A percentile compares a stretch with the other conserved stretches of the same genome.
Evolutionary conservation across 805 yeast genomes (phyloP).

Genomic region (Wickerhamomyces ciferrii): DNA sequence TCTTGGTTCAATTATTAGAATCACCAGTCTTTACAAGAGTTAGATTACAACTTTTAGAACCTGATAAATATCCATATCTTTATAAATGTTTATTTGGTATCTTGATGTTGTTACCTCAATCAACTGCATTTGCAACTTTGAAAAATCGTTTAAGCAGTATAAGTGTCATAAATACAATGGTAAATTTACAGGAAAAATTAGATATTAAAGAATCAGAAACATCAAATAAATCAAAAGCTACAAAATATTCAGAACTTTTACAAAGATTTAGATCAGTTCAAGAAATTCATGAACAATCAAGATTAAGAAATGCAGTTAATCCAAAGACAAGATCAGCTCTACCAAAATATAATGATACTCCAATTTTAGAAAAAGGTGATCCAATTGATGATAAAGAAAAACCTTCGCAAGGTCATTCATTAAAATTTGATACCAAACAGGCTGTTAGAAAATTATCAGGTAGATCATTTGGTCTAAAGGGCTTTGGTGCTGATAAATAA

Average conservation of each 20-base stretch:
- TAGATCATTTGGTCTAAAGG: conserved; percentile 24
- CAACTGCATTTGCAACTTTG: conserved; percentile 79
- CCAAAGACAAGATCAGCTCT: conserved; percentile 8
- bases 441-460: conserved; percentile 25
- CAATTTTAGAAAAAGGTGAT: conserved; percentile 11
- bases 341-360: conserved; percentile 19
- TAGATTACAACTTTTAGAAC: conserved; percentile 84
- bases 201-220: conserved; percentile 5
- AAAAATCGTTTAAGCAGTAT: conserved; percentile 61
- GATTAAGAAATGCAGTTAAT: conserved; percentile 9
- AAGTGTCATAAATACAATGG: conserved; percentile 28
- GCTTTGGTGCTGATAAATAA: conserved; percentile 20
- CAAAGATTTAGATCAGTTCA: conserved; percentile 47
- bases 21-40: conserved; percentile 88
- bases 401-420: not conserved
- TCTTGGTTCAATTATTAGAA: conserved; percentile 84
- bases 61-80: conserved; percentile 72
- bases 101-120: conserved; percentile 90
- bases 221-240: conserved; percentile 16
- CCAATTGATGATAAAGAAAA: conserved; percentile 9
- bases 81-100: conserved; percentile 89
- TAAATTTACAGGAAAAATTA: conserved; percentile 1
- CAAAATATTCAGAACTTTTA: conserved; percentile 37
- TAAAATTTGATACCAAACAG: conserved; percentile 10
- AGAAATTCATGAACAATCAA: conserved; percentile 28